Evolutionary conservation across 768 basidiomycete genomes (phyloP), one percentile per base, ranked within the genome.

Genomic region (Lanmaoa rubissima): DNA sequence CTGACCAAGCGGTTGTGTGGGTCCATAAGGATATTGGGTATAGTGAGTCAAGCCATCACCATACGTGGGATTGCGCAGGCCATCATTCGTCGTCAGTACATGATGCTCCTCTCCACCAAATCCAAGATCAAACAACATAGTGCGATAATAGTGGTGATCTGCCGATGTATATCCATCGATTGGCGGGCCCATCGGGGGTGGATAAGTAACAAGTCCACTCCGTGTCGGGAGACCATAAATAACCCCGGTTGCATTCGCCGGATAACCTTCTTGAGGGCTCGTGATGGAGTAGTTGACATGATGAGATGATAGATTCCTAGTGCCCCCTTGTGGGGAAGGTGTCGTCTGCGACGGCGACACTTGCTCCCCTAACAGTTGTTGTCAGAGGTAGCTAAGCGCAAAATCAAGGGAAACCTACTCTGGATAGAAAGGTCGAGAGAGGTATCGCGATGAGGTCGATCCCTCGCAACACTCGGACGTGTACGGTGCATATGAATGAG

Each of bases 111-210:
- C 69, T 40, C 67, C 84, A 19, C 84, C 84, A 61, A 85, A 86
- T 21, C 88, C 88, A 16, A 89, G 79, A 61, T 90, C 87, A 44
- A 85, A 72, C 61, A 88, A 83, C 87, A 91, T 90, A 56, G 82
- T 82, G 61, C 82, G 82, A 79, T 83, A 89, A 69, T 91, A 91
- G 52, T 82, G 76, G 12, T 80, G 80, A 67, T 91, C 88, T n/a
- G 78, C 76, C 60, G 84, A 13, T 24, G 69, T 70, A 42, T 70
- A 69, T 12, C 32, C 55, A 14, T 55, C 46, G 28, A 70, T 44
- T 8, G 57, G 50, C 31, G 64, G 58, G 7, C 79, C 78, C 48
- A 79, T 75, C 36, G 75, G 74, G 31, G 56, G 56, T 46, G 61
- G 48, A 58, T 65, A 63, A 38, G 61, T 19, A 34, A 63, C 19